Percentiles rank a stretch among this genome's conserved stretches.
These are phyloP conservation scores for Euphorbia lathyris DNA, from an alignment of 345 rosid genomes.

Conservation along the genomic window DNA sequence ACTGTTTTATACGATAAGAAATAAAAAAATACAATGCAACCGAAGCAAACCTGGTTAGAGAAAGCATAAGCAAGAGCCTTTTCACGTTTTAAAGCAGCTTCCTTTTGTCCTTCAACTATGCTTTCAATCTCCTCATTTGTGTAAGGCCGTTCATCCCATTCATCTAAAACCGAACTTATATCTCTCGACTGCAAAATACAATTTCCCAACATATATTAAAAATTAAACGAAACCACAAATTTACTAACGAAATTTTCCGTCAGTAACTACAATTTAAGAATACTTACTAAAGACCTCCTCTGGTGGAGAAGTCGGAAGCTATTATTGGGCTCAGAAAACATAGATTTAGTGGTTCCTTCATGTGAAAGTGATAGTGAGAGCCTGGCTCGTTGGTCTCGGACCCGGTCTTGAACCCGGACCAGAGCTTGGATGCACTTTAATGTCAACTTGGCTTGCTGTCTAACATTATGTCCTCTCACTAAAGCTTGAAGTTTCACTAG, in stretches of 20 bases:
- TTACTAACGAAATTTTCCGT: no score
- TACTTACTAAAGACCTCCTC: constrained; percentile 19
- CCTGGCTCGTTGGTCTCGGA: constrained; percentile 22
- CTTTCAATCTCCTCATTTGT: constrained; percentile 45
- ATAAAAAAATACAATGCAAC: background rate
- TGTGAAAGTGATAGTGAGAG: no score
- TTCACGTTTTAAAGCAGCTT: constrained; percentile 28
- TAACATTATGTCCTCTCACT: constrained; percentile 29
- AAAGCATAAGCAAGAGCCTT: constrained; percentile 28
- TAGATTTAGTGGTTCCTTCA: constrained; percentile 24
- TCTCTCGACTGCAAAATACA: constrained; percentile 16
- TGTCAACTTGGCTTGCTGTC: constrained; percentile 26
- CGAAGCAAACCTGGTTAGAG: constrained; percentile 53
- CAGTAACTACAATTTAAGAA: no score
- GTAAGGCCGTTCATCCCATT: constrained; percentile 32
- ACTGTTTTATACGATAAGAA: no score
- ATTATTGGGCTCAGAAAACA: constrained; percentile 19
- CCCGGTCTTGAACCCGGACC: constrained; percentile 26
- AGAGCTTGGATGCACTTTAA: constrained; percentile 30
- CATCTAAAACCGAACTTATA: constrained; percentile 16
- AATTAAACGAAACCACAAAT: no score
- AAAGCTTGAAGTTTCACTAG: constrained; percentile 34
- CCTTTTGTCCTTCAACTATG: constrained; percentile 20
- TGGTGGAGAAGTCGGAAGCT: constrained; percentile 17
- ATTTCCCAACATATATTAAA: background rate